phyloP scores from a whole-genome alignment of 2,329 filamentous ascomycete species.

The Sporothrix luriei region DNA sequence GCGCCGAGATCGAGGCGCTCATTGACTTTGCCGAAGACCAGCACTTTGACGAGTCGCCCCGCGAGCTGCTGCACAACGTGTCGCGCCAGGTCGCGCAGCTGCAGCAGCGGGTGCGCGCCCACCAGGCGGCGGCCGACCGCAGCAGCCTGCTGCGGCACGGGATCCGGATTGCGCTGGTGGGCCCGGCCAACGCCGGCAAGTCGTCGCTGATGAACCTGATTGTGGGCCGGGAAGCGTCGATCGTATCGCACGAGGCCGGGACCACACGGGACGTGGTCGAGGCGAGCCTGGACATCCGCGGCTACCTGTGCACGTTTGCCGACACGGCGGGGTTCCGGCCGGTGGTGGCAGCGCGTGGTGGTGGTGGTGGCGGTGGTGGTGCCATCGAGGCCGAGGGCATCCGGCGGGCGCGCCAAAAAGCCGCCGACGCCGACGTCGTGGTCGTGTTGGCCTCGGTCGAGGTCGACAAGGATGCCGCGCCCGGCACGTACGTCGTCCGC shows the following conservation, averaged over 20 bases:
- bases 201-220: slow-evolving; percentile 90
- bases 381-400: slow-evolving; percentile 88
- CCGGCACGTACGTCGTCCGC: slow-evolving; percentile 46
- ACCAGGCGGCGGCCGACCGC: slow-evolving; percentile 75
- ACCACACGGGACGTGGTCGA: slow-evolving; percentile 95
- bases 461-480: slow-evolving; percentile 56
- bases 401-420: slow-evolving; percentile 77
- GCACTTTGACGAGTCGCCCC: slow-evolving; percentile 87
- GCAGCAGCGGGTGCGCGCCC: slow-evolving; percentile 60
- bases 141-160: slow-evolving; percentile 83
- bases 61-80: slow-evolving; percentile 70
- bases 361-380: slow-evolving; percentile 67
- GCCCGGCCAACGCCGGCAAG: slow-evolving; percentile 92
- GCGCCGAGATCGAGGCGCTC: slow-evolving; percentile 89
- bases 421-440: slow-evolving; percentile 80
- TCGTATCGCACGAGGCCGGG: slow-evolving; percentile 89
- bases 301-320: slow-evolving; percentile 89
- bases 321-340: slow-evolving; percentile 88
- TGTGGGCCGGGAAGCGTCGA: slow-evolving; percentile 89
- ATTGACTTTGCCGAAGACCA: slow-evolving; percentile 98
- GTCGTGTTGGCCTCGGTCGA: slow-evolving; percentile 80
- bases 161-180: slow-evolving; percentile 82
- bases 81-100: slow-evolving; percentile 41
- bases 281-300: slow-evolving; percentile 82
- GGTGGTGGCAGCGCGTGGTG: slow-evolving; percentile 40